Percentiles rank a stretch among this genome's conserved stretches.
Conservation (phyloP, 257 asterid species). For the Fraxinus excelsior region DNA sequence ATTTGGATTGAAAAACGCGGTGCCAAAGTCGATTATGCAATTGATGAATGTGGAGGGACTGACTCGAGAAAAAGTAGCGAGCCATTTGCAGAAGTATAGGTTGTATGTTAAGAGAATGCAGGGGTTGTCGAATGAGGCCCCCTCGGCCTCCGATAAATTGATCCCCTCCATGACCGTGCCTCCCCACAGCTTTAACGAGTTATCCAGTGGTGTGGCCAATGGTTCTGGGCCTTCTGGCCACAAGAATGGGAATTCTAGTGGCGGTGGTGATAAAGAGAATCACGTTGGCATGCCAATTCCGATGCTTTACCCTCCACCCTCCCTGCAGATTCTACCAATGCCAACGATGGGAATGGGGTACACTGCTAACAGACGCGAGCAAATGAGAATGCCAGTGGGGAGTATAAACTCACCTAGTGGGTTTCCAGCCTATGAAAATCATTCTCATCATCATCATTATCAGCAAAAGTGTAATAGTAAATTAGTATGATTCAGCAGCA, state of each 20-base stretch:
- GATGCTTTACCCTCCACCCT: slow-evolving; percentile 46
- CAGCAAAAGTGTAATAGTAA: slow-evolving; percentile 58
- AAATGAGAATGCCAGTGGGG: slow-evolving; percentile 13
- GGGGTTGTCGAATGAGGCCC: slow-evolving; percentile 62
- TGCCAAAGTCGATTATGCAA: slow-evolving; percentile 90
- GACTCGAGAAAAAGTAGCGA: slow-evolving; percentile 86
- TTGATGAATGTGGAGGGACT: slow-evolving; percentile 91
- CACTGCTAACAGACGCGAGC: slow-evolving; percentile 38
- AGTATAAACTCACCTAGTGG: neutral
- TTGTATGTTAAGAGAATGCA: slow-evolving; percentile 80
- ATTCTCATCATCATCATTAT: slow-evolving; percentile 39
- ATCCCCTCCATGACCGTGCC: slow-evolving; percentile 71
- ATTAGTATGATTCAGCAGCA: slow-evolving; percentile 52
- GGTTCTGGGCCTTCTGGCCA: neutral
- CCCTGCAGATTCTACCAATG: slow-evolving; percentile 56
- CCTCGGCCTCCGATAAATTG: slow-evolving; percentile 74
- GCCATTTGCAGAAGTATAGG: slow-evolving; percentile 85
- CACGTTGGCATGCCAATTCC: slow-evolving; percentile 43
- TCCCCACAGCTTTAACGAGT: slow-evolving; percentile 68
- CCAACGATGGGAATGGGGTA: slow-evolving; percentile 49
- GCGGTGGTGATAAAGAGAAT: slow-evolving; percentile 37
- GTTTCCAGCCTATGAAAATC: slow-evolving; percentile 37
- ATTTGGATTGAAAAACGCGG: slow-evolving; percentile 83
- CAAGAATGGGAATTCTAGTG: slow-evolving; percentile 33
- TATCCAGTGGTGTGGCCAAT: slow-evolving; percentile 35